A percentile compares a stretch with the other conserved stretches of the same genome.
Evolutionary conservation across 2,329 filamentous ascomycete species (phyloP).

Genomic region (Xylaria sp.): DNA sequence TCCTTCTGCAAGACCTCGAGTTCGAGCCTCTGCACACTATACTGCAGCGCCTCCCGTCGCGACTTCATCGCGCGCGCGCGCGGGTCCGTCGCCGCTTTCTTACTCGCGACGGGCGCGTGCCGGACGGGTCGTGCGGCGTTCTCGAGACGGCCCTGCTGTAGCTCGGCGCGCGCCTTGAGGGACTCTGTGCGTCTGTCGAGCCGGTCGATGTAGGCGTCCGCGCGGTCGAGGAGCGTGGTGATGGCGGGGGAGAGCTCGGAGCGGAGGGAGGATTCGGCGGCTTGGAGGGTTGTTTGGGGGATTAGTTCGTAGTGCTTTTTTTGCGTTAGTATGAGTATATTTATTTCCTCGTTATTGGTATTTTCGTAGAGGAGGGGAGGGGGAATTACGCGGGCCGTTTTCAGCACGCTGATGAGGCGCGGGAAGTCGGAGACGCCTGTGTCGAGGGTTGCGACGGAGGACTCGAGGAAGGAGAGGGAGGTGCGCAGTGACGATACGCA

Average conservation of each 20-base stretch:
- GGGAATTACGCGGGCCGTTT: slow-evolving; percentile 49
- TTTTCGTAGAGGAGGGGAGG: not conserved
- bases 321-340: not conserved
- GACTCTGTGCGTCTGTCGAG: slow-evolving; percentile 77
- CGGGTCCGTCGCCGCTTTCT: slow-evolving; percentile 36
- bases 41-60: slow-evolving; percentile 79
- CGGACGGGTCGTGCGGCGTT: slow-evolving; percentile 27
- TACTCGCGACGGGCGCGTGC: not conserved
- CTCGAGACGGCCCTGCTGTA: slow-evolving; percentile 68
- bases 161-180: slow-evolving; percentile 73
- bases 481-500: slow-evolving; percentile 56
- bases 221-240: slow-evolving; percentile 68
- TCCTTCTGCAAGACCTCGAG: slow-evolving; percentile 76
- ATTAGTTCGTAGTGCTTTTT: slow-evolving; percentile 85
- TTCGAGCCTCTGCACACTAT: slow-evolving; percentile 80
- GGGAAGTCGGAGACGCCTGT: slow-evolving; percentile 55
- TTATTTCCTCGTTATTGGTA: too few species aligned
- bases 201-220: slow-evolving; percentile 77
- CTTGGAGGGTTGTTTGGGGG: slow-evolving; percentile 73
- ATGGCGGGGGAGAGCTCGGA: slow-evolving; percentile 89
- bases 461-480: slow-evolving; percentile 57
- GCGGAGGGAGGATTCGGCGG: slow-evolving; percentile 77
- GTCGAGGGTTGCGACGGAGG: slow-evolving; percentile 53
- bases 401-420: slow-evolving; percentile 49
- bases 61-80: slow-evolving; percentile 60